Base-by-base conservation (phyloP, 2,329 filamentous ascomycete genomes). In the Cytospora piceae region DNA sequence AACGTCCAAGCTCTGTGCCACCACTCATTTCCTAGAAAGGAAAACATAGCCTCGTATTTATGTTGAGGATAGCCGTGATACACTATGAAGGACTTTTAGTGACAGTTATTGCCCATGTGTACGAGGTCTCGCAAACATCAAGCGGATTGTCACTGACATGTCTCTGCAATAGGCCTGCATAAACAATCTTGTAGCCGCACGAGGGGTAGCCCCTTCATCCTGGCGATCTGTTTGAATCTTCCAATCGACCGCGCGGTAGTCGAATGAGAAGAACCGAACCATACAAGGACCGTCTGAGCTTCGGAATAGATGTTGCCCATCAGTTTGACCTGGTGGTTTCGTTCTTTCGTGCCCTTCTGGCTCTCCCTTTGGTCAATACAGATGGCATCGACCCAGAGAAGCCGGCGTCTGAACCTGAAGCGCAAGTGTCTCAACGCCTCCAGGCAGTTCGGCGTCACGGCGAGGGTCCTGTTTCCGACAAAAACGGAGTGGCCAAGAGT, bases 371-470 rank as follows among this genome's bases (percentile, higher is more conserved):
- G 58, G 11, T 60, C 58, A 14, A 60, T 53, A 20, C 58, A 60
- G 7, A 60, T 52, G 14, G 58, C 58, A 14, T 60, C 58, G 3
- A 60, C 12, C 58, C 58, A 61, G 5, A 61, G 32, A 4, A 12
- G 1, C 3, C 58, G 54, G 5, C 49, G 49, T 6, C 1, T 49
- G 14, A 22, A 61, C 46, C 17, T 31, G 15, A 12, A n/a, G 4
- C 49, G 58, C 17, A 61, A 4, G 39, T 20, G 17, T 9, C 7
- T 22, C 51, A 61, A n/a, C 11, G 58, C 58, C 17, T 54, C 9
- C 3, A 61, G 49, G 11, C 51, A 61, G 7, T 61, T 61, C 8
- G 58, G 49, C 8, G 58, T 61, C 9, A 61, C 58, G 15, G 37
- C 20, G 6, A 61, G 58, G 17, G 20, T 29, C 6, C 42, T 20